A percentile compares a stretch with the other conserved stretches of the same genome.
Evolutionary conservation across 768 basidiomycete species (phyloP).

Genomic region (Russula brevipes): DNA sequence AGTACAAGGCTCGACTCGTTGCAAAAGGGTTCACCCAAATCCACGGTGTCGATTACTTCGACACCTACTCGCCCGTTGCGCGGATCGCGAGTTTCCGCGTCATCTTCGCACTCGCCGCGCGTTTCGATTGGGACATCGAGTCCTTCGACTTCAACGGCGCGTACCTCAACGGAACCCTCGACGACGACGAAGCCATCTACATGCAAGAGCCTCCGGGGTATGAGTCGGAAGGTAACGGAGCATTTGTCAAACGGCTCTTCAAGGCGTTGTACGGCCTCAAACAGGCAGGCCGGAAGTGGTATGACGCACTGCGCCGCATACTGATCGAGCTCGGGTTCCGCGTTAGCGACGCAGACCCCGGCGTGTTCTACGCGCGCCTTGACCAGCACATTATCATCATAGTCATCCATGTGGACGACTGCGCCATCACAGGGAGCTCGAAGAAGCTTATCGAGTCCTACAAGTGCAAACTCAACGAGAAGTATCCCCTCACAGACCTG

Average conservation of each 20-base stretch:
- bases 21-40: too few species aligned
- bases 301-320: background rate
- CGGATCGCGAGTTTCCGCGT: too few species aligned
- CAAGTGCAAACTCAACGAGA: background rate
- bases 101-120: too few species aligned
- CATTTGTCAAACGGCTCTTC: background rate
- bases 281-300: background rate
- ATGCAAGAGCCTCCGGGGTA: too few species aligned
- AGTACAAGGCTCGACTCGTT: too few species aligned
- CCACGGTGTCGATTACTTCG: too few species aligned
- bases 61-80: too few species aligned
- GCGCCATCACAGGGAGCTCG: background rate
- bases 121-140: too few species aligned
- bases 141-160: too few species aligned
- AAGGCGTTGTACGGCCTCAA: background rate
- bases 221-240: too few species aligned
- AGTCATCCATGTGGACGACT: background rate
- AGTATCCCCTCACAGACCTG: background rate
- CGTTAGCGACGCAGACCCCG: background rate
- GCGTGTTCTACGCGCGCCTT: background rate
- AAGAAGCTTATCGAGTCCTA: background rate
- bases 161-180: too few species aligned
- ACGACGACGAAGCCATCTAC: too few species aligned
- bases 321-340: background rate
- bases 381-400: background rate